Base-by-base conservation (phyloP, 2,329 filamentous ascomycete genomes). In the Scolecobasidium constrictum region DNA sequence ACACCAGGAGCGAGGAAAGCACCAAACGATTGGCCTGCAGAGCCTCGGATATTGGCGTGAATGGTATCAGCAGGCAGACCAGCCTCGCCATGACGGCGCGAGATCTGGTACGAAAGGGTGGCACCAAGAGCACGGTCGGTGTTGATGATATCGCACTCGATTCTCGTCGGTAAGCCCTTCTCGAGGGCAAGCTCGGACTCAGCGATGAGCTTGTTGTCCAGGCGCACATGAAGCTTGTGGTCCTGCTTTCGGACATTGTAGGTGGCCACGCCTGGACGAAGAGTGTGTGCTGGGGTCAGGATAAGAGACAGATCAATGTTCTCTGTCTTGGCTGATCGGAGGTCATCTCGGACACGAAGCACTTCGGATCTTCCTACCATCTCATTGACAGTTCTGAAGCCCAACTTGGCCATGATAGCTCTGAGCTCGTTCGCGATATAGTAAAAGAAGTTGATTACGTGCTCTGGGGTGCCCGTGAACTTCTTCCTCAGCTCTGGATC, bases 361-460 rank as follows among this genome's bases (percentile, higher is more conserved):
- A 83, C 75, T 62, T 96, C 90, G 18, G 86, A 90, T 51, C 83
- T 86, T 16, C 90, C 90, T 55, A 96, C 86, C 90, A 95, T 95
- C 63, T 96, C 90, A 59, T 95, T 96, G 60, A 96, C 83, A 47
- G 85, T 94, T 50, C 90, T 81, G 77, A 94, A 86, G 52, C 90
- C 90, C 54, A 95, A 78, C 66, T 84, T 86, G 40, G 90, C 88
- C 90, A 96, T 95, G 65, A 96, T 94, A 26, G 88, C 86, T 58
- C 90, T 82, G 46, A 96, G 77, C 68, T 96, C 90, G 58, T 96
- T 96, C 52, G 90, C 84, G 41, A 96, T 75, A 57, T 95, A 96
- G 69, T 95, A 96, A 69, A 94, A 94, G 72, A 95, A 95, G 73
- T 95, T 96, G 65, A 96, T 95, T 45, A 94, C 88, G 54, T 95